Base-by-base conservation (phyloP, 2,329 filamentous ascomycete species). In the Shiraia bambusicola region DNA sequence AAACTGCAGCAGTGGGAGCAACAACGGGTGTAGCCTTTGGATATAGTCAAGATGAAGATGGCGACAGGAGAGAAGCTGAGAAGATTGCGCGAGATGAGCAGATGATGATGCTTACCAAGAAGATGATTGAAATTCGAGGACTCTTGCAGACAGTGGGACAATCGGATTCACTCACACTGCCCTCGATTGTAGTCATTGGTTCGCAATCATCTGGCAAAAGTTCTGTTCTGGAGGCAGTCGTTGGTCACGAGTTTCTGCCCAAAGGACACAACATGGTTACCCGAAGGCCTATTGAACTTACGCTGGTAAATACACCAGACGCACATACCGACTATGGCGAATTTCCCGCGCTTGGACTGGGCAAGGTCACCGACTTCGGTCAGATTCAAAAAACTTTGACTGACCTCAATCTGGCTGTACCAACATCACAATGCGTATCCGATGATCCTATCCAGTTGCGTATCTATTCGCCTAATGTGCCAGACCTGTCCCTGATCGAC, bases 221-320 rank as follows among this genome's bases (percentile, higher is more conserved):
- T 63, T 98, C 93, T 1, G 93, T 98, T 1, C 70, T 98, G 34
- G 93, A 98, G 69, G 88, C 93, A 14, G 95, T 98, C 47, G 94
- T 98, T 40, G 94, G 93, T 4, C 93, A 98, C 63, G 93, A 98
- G 59, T 98, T 98, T 56, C 73, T 98, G 32, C 94, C 93, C 5
- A 98, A 98, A 69, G 93, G 93, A n/a, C 84, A 85, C 29, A 98
- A 98, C 62, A 98, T 98, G 93, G 93, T 98, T 35, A 98, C 93
- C 7, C 81, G 94, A 28, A 79, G 93, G 45, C 93, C 93, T 0
- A 98, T 98, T 64, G 93, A 98, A 70, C 78, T 98, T 41, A 98
- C 93, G 0, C 79, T 98, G 5, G 84, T 98, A 69, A 97, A 98
- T 69, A 97, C 92, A 0, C 92, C 92, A 0, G 86, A 90, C 42